phyloP scores from a whole-genome alignment of 2,329 filamentous ascomycete genomes.

The Xylaria sp. region DNA sequence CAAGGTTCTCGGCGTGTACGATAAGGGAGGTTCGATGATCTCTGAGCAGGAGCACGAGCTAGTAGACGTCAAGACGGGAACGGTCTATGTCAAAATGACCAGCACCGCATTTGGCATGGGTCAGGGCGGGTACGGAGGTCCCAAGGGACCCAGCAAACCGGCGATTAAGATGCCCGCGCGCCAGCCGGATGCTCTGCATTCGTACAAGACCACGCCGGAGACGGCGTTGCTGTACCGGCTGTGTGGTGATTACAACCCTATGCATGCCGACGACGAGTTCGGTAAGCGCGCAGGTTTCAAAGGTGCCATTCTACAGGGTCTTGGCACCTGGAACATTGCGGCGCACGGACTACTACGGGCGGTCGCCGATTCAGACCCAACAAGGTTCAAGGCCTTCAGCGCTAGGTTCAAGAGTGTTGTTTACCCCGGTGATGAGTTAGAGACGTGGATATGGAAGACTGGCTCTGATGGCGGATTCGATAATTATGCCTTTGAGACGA shows the following conservation, averaged over 20 bases:
- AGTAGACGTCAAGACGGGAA: conserved; percentile 52
- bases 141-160: conserved; percentile 52
- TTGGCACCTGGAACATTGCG: conserved; percentile 60
- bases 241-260: conserved; percentile 61
- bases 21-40: conserved; percentile 57
- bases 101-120: conserved; percentile 56
- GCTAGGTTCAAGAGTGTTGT: conserved; percentile 58
- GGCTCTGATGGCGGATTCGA: conserved; percentile 47
- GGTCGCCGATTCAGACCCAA: conserved; percentile 54
- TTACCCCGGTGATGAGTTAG: conserved; percentile 57
- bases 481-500: conserved; percentile 53
- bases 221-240: conserved; percentile 55
- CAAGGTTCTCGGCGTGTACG: conserved; percentile 56
- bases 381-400: conserved; percentile 54
- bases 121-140: conserved; percentile 57
- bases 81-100: conserved; percentile 52
- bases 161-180: conserved; percentile 47
- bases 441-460: conserved; percentile 56
- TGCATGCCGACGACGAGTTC: conserved; percentile 34
- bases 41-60: conserved; percentile 54
- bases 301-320: conserved; percentile 57
- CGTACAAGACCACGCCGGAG: conserved; percentile 53
- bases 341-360: conserved; percentile 55
- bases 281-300: conserved; percentile 53
- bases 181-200: conserved; percentile 52